Percentiles rank a stretch among this genome's conserved stretches.
These are phyloP conservation scores for Colletotrichum sp. DNA, from an alignment of 2,329 filamentous ascomycete genomes.

Conservation along the genomic window DNA sequence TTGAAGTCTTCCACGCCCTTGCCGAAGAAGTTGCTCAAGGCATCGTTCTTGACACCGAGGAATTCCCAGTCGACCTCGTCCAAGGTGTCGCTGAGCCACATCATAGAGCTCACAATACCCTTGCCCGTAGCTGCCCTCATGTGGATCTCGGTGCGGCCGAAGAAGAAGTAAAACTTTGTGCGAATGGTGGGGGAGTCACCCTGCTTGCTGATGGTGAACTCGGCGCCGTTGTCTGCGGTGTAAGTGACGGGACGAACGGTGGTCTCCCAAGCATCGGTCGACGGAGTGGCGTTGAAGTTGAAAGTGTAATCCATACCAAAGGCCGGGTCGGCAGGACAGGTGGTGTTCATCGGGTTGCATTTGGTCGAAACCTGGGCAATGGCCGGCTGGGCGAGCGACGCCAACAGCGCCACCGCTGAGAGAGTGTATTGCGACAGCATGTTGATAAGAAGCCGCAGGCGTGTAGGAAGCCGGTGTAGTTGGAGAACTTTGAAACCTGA, in stretches of 20 bases:
- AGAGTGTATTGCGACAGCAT: slow-evolving; percentile 29
- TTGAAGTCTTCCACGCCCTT: slow-evolving; percentile 71
- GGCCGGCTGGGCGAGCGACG: slow-evolving; percentile 49
- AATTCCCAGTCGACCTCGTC: slow-evolving; percentile 93
- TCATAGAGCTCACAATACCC: slow-evolving; percentile 83
- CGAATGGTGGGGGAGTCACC: slow-evolving; percentile 81
- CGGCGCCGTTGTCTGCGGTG: slow-evolving; percentile 65
- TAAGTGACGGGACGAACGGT: slow-evolving; percentile 71
- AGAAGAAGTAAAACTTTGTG: slow-evolving; percentile 86
- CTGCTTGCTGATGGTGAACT: slow-evolving; percentile 73
- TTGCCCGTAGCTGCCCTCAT: slow-evolving; percentile 77
- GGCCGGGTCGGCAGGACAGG: slow-evolving; percentile 74
- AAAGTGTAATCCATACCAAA: slow-evolving; percentile 69
- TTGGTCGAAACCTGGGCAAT: slow-evolving; percentile 76
- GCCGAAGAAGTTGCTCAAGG: slow-evolving; percentile 79
- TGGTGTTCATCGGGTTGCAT: slow-evolving; percentile 78
- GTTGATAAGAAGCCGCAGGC: slow-evolving; percentile 18
- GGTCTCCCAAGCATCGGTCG: slow-evolving; percentile 68
- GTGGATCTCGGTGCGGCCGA: slow-evolving; percentile 77
- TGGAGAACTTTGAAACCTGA: not conserved
- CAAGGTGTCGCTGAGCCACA: slow-evolving; percentile 81
- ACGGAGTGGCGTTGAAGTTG: slow-evolving; percentile 68
- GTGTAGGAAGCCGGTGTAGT: not conserved
- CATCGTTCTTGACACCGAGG: slow-evolving; percentile 69
- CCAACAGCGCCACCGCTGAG: slow-evolving; percentile 44